phyloP scores from a whole-genome alignment of 208 protist species.

The Trypanosoma melophagium region DNA sequence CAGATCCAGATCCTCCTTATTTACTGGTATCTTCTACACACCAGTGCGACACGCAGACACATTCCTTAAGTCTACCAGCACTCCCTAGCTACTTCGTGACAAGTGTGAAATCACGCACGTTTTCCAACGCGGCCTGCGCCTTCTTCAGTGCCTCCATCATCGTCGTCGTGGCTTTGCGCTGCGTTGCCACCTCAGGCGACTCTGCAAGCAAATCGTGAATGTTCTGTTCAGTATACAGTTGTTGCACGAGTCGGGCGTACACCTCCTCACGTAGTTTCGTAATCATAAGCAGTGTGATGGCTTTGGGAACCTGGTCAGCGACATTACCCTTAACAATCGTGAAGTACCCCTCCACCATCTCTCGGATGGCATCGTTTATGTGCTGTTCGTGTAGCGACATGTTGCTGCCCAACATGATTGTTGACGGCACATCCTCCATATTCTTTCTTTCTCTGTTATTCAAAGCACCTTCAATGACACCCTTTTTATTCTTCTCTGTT shows the following conservation, averaged over 20 bases:
- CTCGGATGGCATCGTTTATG: conserved; percentile 82
- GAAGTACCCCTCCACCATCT: conserved; percentile 93
- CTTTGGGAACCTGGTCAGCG: conserved; percentile 97
- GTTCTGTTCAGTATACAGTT: conserved; percentile 93
- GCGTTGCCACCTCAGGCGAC: conserved; percentile 75
- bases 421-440: conserved; percentile 77
- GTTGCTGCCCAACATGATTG: conserved; percentile 72
- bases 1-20: too few species aligned
- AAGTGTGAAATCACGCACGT: conserved; percentile 75
- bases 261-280: conserved; percentile 89
- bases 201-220: conserved; percentile 95
- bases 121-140: conserved; percentile 82
- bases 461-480: conserved; percentile 28
- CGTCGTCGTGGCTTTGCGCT: conserved; percentile 87
- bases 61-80: too few species aligned
- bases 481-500: conserved; percentile 51
- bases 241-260: conserved; percentile 93
- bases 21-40: too few species aligned
- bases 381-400: conserved; percentile 76
- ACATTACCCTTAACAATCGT: conserved; percentile 91
- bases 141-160: conserved; percentile 91
- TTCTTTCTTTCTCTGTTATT: conserved; percentile 30
- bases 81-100: not conserved
- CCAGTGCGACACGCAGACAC: too few species aligned
- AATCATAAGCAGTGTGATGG: conserved; percentile 98